Evolutionary conservation across 2,329 filamentous ascomycete genomes (phyloP).

Genomic region (Calonectria leucothoes): DNA sequence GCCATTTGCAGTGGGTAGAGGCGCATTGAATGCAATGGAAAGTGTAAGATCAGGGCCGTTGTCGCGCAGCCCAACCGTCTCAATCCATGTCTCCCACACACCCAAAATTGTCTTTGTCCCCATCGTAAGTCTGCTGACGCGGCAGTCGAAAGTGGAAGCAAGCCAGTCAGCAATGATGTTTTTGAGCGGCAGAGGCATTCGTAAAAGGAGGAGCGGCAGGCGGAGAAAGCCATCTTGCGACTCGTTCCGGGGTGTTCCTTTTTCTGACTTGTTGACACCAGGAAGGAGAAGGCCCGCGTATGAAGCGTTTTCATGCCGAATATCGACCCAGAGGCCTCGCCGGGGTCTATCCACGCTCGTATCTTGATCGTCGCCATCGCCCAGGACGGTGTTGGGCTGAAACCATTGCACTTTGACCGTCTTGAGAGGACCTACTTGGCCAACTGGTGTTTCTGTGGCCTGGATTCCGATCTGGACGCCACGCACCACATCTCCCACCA

Average conservation of each 20-base stretch:
- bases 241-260: slow-evolving; percentile 35
- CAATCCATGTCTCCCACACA: slow-evolving; percentile 65
- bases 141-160: slow-evolving; percentile 66
- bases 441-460: slow-evolving; percentile 52
- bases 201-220: slow-evolving; percentile 64
- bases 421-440: slow-evolving; percentile 57
- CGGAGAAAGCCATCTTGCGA: slow-evolving; percentile 53
- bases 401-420: slow-evolving; percentile 62
- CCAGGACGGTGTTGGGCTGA: slow-evolving; percentile 45
- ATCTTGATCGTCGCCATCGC: slow-evolving; percentile 38
- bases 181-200: slow-evolving; percentile 67
- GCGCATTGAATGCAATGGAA: slow-evolving; percentile 62
- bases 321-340: slow-evolving; percentile 56
- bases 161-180: slow-evolving; percentile 63
- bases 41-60: slow-evolving; percentile 59
- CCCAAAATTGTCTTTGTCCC: slow-evolving; percentile 62
- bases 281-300: slow-evolving; percentile 66
- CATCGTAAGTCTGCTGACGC: slow-evolving; percentile 61
- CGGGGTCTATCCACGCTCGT: slow-evolving; percentile 39
- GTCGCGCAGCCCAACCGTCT: slow-evolving; percentile 48
- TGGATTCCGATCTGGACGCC: slow-evolving; percentile 66
- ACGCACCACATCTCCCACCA: slow-evolving; percentile 70
- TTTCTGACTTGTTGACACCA: slow-evolving; percentile 35
- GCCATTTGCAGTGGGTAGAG: slow-evolving; percentile 38
- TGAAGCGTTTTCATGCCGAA: slow-evolving; percentile 64